phyloP scores from a whole-genome alignment of 305 asterid species.

The Fraxinus velutina region DNA sequence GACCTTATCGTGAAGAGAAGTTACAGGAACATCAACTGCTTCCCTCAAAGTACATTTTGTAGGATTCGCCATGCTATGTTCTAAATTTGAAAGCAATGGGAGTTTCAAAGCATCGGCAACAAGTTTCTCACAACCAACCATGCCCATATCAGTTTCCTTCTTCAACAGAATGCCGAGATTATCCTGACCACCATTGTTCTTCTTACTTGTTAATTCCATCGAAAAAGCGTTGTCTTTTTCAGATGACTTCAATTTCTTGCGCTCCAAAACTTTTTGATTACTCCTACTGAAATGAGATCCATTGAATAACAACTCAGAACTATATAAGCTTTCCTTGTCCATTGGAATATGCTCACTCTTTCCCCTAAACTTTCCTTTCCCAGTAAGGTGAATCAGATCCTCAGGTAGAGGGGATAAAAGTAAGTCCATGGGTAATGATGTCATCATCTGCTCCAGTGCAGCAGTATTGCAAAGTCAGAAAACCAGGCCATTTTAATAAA shows the following conservation, averaged over 20 bases:
- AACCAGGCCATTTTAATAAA: neutral
- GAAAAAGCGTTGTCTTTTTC: slow-evolving; percentile 34
- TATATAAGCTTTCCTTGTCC: slow-evolving; percentile 35
- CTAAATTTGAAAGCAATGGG: slow-evolving; percentile 59
- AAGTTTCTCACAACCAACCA: slow-evolving; percentile 61
- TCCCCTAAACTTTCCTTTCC: slow-evolving; percentile 24
- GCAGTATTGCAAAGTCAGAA: slow-evolving; percentile 12
- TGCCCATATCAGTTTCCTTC: slow-evolving; percentile 44
- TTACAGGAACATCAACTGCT: slow-evolving; percentile 27
- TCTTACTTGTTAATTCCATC: slow-evolving; percentile 27
- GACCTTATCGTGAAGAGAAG: slow-evolving; percentile 25
- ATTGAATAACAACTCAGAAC: slow-evolving; percentile 32
- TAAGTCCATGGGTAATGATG: slow-evolving; percentile 49
- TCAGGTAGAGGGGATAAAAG: slow-evolving; percentile 79
- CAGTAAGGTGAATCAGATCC: slow-evolving; percentile 46
- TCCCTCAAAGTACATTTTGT: neutral
- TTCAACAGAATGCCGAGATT: slow-evolving; percentile 24
- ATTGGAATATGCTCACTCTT: slow-evolving; percentile 34
- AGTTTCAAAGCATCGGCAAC: slow-evolving; percentile 73
- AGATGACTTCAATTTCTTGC: slow-evolving; percentile 38
- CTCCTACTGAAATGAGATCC: slow-evolving; percentile 50
- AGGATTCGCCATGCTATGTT: slow-evolving; percentile 6
- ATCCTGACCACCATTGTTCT: slow-evolving; percentile 14
- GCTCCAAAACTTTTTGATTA: slow-evolving; percentile 39
- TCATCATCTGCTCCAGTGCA: slow-evolving; percentile 65